Base-by-base conservation (phyloP, 441 rosid species). In the Brassica balearica region DNA sequence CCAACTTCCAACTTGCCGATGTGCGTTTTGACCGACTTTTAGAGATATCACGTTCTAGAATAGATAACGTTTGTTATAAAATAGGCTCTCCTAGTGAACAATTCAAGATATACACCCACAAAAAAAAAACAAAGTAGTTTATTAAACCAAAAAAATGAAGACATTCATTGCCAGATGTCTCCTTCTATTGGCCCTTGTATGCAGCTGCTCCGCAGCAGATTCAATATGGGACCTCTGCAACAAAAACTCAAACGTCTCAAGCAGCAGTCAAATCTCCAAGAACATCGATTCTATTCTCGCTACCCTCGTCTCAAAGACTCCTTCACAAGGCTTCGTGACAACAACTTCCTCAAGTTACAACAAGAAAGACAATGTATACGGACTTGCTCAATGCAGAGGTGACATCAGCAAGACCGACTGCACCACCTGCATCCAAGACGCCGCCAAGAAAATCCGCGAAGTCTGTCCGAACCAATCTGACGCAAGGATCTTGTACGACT, bases 351-450 rank as follows among this genome's bases (percentile, higher is more conserved):
- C 71, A 3, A 90, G 91, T 8, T 56, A 63, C 59, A 62, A 56
- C 55, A 86, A 43, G 69, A 61, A 68, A 23, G 82, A 85, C 61
- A 85, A 15, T 71, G 87, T 90, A 23, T 88, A 88, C 56, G 98
- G 97, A 29, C 85, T 93, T 2, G 90, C 93, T 19, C 95, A 91
- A 78, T 91, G 96, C 85, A 84, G 97, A 68, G 90, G 90, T 60
- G 98, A 91, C 77, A 85, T 91, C 11, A 80, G 87, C 82, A 63
- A 64, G 58, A 17, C 79, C 36, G 91, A 88, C 56, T 91, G 95
- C 73, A 72, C 86, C 1, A 73, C 19, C 34, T 91, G 97, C 71
- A 84, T 91, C 73, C 76, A 80, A 73, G 92, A 90, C 46, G 97
- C 94, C 0, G 89, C 85, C 2, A 84, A 80, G 63, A 80, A 85